Evolutionary conservation across 768 basidiomycete species (phyloP), one percentile per base, ranked within the genome.

Genomic region (Kondoa malvinella): DNA sequence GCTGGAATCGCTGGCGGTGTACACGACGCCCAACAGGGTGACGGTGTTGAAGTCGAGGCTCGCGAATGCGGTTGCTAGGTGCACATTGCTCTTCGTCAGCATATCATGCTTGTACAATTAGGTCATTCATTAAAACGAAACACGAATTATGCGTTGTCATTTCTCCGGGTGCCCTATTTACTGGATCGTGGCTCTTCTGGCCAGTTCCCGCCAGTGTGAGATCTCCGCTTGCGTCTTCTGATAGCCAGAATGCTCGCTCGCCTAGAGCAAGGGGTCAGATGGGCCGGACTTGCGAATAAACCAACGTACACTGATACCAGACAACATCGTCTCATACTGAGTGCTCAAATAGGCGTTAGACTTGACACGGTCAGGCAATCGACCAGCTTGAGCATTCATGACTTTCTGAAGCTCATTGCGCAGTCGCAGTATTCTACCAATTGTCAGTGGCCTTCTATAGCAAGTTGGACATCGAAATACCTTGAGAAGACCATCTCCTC

Each of bases 401-500:
- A 70, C 33, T 16, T 59, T 62, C 58, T 70, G 40, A n/a, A 68
- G 31, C 33, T 70, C 69, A 16, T 25, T 61, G 1, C 69, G 61
- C 26, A 70, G 29, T 17, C 69, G 67, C 8, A 68, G 67, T 21
- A 70, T 26, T 21, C 69, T 69, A 34, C 4, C 56, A n/a, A 27
- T 25, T 63, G 33, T 2, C 32, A 56, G 27, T 4, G 56, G 2
- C n/a, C 2, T 17, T 1, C 2, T 56, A 4, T 14, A 12, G 3
- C 12, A 2, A 64, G 57, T 31, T 4, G 4, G n/a, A 60, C 4
- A 68, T 1, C 14, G 32, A 17, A 85, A 72, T 74, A 94, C 94
- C 92, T 92, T 27, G 87, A 84, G 74, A 95, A 95, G 60, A 97
- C 87, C 92, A 96, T 95, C 8, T 89, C 89, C 76, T 95, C 92